Conservation (phyloP, 768 basidiomycete species). For the Psilocybe cubensis region DNA sequence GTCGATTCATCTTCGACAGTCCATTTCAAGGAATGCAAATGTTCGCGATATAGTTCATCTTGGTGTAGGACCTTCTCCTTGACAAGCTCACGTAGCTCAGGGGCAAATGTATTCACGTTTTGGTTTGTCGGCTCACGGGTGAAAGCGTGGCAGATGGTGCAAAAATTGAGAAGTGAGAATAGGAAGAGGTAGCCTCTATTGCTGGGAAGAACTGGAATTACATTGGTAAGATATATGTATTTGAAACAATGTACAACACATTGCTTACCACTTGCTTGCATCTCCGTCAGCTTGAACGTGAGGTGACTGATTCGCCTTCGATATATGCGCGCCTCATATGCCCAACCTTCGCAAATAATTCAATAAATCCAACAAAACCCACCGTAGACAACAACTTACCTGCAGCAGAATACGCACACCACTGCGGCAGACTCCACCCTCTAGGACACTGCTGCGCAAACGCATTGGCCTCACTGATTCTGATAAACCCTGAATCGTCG, state of each 20-base stretch:
- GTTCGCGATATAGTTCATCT: slow-evolving; percentile 8
- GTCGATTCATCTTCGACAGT: slow-evolving; percentile 16
- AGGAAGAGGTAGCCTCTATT: slow-evolving; percentile 1
- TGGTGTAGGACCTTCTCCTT: slow-evolving; percentile 16
- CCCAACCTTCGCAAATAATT: slow-evolving; percentile 15
- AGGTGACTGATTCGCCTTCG: slow-evolving; percentile 20
- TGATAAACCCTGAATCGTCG: slow-evolving; percentile 24
- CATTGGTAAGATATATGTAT: neutral
- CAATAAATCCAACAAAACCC: neutral
- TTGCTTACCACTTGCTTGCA: slow-evolving; percentile 17
- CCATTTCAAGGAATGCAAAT: slow-evolving; percentile 14
- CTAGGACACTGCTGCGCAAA: slow-evolving; percentile 20
- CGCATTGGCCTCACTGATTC: slow-evolving; percentile 26
- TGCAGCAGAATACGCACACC: slow-evolving; percentile 24
- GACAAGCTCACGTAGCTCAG: slow-evolving; percentile 14
- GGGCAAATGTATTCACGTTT: neutral
- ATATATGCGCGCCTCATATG: slow-evolving; percentile 24
- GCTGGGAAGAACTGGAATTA: slow-evolving; percentile 1
- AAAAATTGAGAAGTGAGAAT: neutral
- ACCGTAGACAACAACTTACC: slow-evolving; percentile 11
- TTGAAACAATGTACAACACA: neutral
- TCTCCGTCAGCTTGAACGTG: slow-evolving; percentile 16
- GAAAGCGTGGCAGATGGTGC: slow-evolving; percentile 3
- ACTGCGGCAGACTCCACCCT: slow-evolving; percentile 25
- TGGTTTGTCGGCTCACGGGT: neutral